Evolutionary conservation across 163 green algal species (phyloP).

Genomic region (Chlorella variabilis): DNA sequence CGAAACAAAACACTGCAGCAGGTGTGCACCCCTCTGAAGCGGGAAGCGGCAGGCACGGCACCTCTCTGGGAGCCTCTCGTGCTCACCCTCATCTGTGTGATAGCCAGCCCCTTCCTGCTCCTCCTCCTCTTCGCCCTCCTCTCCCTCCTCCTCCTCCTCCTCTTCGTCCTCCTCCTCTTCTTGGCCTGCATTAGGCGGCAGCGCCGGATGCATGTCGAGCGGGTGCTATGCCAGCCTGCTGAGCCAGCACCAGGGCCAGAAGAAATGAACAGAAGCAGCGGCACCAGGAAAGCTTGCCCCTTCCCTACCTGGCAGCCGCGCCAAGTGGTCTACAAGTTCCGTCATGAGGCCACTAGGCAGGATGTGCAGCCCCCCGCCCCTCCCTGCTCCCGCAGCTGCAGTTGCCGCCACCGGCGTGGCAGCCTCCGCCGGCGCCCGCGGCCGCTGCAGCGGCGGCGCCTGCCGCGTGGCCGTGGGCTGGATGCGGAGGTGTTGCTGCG

Average conservation of each 20-base stretch:
- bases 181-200: background rate
- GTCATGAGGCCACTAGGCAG: constrained; percentile 7
- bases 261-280: too few relatives aligned
- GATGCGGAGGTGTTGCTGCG: constrained; percentile 4
- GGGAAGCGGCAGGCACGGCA: too few relatives aligned
- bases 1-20: too few relatives aligned
- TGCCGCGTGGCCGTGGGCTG: background rate
- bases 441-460: background rate
- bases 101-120: background rate
- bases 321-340: background rate
- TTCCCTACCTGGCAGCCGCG: constrained; percentile 12
- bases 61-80: too few relatives aligned
- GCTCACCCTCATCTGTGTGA: background rate
- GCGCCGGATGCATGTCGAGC: too few relatives aligned
- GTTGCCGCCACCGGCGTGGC: too few relatives aligned
- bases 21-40: too few relatives aligned
- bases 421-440: too few relatives aligned
- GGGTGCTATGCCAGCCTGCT: too few relatives aligned
- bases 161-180: constrained; percentile 10
- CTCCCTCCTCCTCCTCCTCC: constrained; percentile 11
- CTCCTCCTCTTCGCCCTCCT: background rate
- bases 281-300: too few relatives aligned
- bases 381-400: background rate
- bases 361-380: background rate
- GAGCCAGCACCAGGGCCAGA: too few relatives aligned